Evolutionary conservation across 805 yeast species (phyloP), one percentile per base, ranked within the genome.

Genomic region (Candida tallmaniae): DNA sequence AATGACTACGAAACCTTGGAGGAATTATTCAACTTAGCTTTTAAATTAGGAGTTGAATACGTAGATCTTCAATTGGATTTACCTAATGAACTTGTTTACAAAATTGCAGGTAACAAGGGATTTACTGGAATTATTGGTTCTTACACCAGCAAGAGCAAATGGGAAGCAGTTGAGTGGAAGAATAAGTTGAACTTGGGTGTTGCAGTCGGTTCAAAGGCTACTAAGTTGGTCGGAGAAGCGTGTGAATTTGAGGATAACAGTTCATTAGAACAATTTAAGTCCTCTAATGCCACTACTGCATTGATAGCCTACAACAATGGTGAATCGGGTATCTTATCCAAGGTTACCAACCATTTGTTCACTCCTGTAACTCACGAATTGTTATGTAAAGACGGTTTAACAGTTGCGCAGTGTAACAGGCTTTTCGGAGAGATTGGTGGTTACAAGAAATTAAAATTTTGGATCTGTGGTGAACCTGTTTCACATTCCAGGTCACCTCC

Each of bases 401-500:
- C 86, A 1, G 64, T 88, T 22, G 60, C 64, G 31, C 75, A 84
- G 52, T 76, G 86, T 44, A 78, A 88, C 58, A 53, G 67, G 36
- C 63, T 78, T 3, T 70, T 68, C 34, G 49, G 73, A 11, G 60
- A 70, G 23, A 65, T 85, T 43, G 96, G 96, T 27, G 78, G 78
- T n/a, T 65, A 78, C 34, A 42, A 59, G 6, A 42, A 73, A 13
- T 73, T 77, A 60, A 66, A 75, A 39, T 84, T 79, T 48, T 83
- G 73, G 58, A 78, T 89, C 40, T 81, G 80, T 41, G 97, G 97
- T 5, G 62, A 68, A 9, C 97, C 97, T 32, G 72, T 89, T 36
- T 58, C 74, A 6, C 96, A 89, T 56, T 88, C 97, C 2, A 77
- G 87, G 56, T 88, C 97, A 2, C 98, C 98, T 27, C 64, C 72